Percentiles rank a stretch among this genome's conserved stretches.
phyloP scores from a whole-genome alignment of 257 asterid genomes.

The Solanum appendiculatum region DNA sequence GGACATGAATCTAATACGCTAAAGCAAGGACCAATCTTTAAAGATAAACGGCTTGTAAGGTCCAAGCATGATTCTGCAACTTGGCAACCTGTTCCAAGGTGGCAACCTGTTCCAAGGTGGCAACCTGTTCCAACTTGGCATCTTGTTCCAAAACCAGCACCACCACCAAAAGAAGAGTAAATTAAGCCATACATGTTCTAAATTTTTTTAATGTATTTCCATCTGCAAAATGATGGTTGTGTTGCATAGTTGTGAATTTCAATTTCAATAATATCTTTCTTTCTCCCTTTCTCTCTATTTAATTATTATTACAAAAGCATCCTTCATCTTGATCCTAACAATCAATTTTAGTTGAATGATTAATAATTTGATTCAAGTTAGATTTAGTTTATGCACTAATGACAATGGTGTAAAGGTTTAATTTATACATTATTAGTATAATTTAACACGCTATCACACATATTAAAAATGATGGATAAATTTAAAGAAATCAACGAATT shows the following conservation, averaged over 20 bases:
- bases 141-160: too few species aligned
- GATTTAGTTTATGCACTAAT: not conserved
- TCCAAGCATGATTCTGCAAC: not conserved
- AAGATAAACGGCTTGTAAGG: not conserved
- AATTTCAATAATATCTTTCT: not conserved
- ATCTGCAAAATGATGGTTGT: not conserved
- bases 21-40: accelerated
- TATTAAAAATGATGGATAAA: too few species aligned
- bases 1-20: accelerated
- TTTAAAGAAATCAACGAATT: too few species aligned
- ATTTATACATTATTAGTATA: not conserved
- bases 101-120: too few species aligned
- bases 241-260: not conserved
- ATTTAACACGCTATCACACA: not conserved
- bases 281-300: not conserved
- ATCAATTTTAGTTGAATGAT: not conserved
- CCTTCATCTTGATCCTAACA: not conserved
- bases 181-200: not conserved
- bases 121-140: too few species aligned
- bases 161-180: not conserved
- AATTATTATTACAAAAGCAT: not conserved
- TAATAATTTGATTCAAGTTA: not conserved
- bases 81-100: not conserved
- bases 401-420: not conserved
- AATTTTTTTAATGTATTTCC: too few species aligned